Evolutionary conservation across 2,329 filamentous ascomycete species (phyloP).

Genomic region (Amauroascus verrucosus): DNA sequence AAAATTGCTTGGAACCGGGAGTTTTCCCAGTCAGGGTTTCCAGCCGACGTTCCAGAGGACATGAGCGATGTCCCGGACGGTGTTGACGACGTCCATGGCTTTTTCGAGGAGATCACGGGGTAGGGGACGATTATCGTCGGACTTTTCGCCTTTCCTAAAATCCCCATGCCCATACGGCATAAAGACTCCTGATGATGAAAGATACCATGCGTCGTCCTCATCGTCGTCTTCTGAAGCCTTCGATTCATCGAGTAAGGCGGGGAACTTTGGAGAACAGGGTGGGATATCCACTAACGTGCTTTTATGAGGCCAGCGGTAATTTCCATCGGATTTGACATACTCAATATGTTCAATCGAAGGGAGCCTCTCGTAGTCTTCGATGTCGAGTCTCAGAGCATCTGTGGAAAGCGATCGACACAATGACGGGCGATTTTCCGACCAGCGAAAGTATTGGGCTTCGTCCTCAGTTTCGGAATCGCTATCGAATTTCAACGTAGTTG

Average conservation of each 20-base stretch:
- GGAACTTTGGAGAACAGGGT: neutral
- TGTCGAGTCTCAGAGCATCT: neutral
- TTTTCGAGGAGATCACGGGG: conserved; percentile 15
- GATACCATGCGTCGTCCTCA: conserved; percentile 1
- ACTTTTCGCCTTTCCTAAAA: neutral
- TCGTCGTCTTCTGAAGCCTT: neutral
- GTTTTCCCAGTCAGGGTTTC: conserved; percentile 11
- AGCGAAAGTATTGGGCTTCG: neutral
- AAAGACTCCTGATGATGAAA: conserved; percentile 14
- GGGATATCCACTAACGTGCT: conserved; percentile 10
- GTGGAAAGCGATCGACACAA: conserved; percentile 10
- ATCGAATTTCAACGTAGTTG: conserved; percentile 71
- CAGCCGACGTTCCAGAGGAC: conserved; percentile 23
- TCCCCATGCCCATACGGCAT: conserved; percentile 13
- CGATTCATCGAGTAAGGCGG: conserved; percentile 1
- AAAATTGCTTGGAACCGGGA: neutral
- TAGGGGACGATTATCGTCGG: neutral
- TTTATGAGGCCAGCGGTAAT: neutral
- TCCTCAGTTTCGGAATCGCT: conserved; percentile 10
- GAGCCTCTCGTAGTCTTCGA: neutral
- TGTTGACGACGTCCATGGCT: conserved; percentile 19
- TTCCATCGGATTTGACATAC: conserved; percentile 3
- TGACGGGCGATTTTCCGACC: neutral
- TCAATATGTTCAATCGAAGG: neutral
- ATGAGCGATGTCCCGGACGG: conserved; percentile 19